Evolutionary conservation across 345 rosid genomes (phyloP).

Genomic region (Syzygium jambos): DNA sequence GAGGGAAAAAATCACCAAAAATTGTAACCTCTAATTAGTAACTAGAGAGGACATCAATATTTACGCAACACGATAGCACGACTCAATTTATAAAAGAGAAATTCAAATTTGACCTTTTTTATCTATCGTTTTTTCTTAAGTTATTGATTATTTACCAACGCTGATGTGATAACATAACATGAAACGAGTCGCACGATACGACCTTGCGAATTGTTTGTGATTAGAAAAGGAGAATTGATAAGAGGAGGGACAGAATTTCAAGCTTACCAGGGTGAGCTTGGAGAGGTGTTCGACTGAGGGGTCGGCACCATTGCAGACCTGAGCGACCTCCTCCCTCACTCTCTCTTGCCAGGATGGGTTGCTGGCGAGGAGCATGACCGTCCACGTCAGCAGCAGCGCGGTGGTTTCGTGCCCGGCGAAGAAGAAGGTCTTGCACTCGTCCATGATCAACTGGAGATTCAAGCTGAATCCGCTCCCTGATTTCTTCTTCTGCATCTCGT

Average conservation of each 20-base stretch:
- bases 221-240: not conserved
- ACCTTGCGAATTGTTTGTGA: not conserved
- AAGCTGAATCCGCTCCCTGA: conserved; percentile 22
- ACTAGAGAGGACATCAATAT: not conserved
- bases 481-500: conserved; percentile 55
- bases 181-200: not conserved
- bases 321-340: conserved; percentile 48
- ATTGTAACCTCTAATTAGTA: not conserved
- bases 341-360: conserved; percentile 88
- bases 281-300: conserved; percentile 71
- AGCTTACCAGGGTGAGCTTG: conserved; percentile 56
- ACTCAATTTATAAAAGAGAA: not conserved
- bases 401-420: conserved; percentile 98
- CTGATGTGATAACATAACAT: not conserved
- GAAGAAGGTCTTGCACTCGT: conserved; percentile 94
- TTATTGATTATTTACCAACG: not conserved
- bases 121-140: not conserved
- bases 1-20: not conserved
- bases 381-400: conserved; percentile 86
- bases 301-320: conserved; percentile 54
- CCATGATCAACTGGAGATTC: conserved; percentile 83
- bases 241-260: not conserved
- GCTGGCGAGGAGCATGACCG: conserved; percentile 75
- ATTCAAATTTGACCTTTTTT: not conserved
- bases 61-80: not conserved